Evolutionary conservation across 1,284 basidiomycete species (phyloP), one percentile per base, ranked within the genome.

Genomic region (Marasmius tenuissimus): DNA sequence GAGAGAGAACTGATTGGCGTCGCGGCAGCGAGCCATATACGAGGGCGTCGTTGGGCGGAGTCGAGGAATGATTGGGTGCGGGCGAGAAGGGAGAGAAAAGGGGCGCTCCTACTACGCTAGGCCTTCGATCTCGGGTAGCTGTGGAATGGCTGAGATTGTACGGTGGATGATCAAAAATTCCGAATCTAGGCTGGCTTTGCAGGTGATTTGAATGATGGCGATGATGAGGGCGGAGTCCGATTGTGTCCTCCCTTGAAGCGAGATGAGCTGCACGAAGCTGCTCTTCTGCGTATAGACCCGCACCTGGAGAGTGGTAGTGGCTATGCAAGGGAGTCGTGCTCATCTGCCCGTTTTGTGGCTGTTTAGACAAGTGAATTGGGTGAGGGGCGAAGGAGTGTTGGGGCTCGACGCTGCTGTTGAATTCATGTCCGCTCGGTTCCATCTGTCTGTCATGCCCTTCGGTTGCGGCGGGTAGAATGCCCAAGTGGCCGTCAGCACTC

Each of bases 61-160:
- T 39, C 64, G 34, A 65, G 60, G 64, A 75, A 79, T 27, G 67
- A 60, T 80, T 83, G 20, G 84, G 82, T 67, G 87, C 85, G 18
- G 86, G 85, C 2, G 85, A 87, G 69, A 87, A 87, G 4, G 85
- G 86, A 11, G 85, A 83, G 65, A 87, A 87, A 42, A 75, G 75
- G 16, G 78, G n/a, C 52, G 35, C 42, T 16, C 45, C 52, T 10
- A 57, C 54, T 20, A 66, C 68, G 40, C 48, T 42, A 37, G 4
- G 18, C 27, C 22, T 9, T 9, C 45, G 40, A 35, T 20, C 40
- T 33, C 10, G 40, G 14, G 39, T 20, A 27, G 56, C 16, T 2
- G 4, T 20, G 11, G 6, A 14, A 8, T 16, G 14, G n/a, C 12
- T 47, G 45, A n/a, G 20, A 18, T 27, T 18, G 20, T 37, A 54